phyloP scores from a whole-genome alignment of 352 stramenopile genomes.

The Globisporangium cylindrosporum region DNA sequence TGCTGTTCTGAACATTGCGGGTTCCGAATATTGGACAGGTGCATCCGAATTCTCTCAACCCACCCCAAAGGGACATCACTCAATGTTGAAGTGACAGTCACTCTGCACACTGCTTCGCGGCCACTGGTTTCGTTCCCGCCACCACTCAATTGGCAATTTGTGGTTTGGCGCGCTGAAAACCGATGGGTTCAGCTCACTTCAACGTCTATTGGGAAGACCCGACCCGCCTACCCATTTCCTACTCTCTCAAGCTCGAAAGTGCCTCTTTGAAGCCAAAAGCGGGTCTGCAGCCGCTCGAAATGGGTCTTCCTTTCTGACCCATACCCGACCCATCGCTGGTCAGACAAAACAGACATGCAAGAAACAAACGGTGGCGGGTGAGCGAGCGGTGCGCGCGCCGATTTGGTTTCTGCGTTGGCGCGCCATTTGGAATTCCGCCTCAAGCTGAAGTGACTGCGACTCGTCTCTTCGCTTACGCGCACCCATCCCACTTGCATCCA shows the following conservation, averaged over 20 bases:
- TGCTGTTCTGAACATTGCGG: too few relatives aligned
- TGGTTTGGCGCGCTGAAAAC: not conserved
- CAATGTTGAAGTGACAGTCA: conserved; percentile 15
- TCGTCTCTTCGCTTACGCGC: conserved; percentile 4
- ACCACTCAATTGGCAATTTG: not conserved
- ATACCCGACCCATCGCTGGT: not conserved
- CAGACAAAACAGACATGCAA: not conserved
- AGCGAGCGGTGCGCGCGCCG: not conserved
- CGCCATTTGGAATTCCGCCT: conserved; percentile 15
- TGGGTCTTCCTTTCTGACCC: not conserved
- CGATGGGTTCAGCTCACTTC: not conserved
- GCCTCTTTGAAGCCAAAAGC: not conserved
- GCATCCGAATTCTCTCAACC: too few relatives aligned
- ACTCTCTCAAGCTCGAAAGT: not conserved
- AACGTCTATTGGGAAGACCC: not conserved
- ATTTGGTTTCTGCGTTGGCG: not conserved
- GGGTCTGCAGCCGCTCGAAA: not conserved
- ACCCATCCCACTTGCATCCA: not conserved
- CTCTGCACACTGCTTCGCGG: not conserved
- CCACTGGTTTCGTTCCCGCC: conserved; percentile 6
- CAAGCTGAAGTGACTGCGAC: conserved; percentile 6
- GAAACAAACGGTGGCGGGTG: not conserved
- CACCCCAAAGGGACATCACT: too few relatives aligned
- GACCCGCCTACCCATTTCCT: not conserved
- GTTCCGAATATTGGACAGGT: not conserved